Conservation (phyloP, 768 basidiomycete genomes). For the Crepidotus variabilis region DNA sequence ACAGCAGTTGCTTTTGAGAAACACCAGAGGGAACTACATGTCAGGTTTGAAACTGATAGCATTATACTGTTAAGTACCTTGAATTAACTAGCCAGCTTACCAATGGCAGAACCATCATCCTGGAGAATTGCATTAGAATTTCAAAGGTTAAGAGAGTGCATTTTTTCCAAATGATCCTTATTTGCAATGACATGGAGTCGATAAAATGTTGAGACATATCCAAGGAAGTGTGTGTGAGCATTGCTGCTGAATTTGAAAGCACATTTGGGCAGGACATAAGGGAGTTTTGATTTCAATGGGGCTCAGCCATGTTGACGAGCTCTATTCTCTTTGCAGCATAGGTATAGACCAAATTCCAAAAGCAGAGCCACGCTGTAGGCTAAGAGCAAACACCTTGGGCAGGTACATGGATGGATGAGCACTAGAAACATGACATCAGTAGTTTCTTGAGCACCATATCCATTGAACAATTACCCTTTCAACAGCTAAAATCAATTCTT, state of each 20-base stretch:
- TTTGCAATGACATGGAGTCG: conserved; percentile 1
- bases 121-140: background rate
- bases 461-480: conserved; percentile 12
- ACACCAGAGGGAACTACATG: background rate
- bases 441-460: conserved; percentile 18
- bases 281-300: background rate
- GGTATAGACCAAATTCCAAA: background rate
- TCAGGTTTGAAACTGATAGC: background rate
- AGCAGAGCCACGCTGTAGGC: conserved; percentile 1
- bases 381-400: conserved; percentile 2
- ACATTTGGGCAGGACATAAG: background rate
- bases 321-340: conserved; percentile 2
- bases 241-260: conserved; percentile 1
- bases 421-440: conserved; percentile 15
- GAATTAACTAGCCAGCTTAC: background rate
- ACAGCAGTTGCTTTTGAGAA: background rate
- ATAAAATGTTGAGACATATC: conserved; percentile 2
- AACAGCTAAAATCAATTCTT: background rate
- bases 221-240: conserved; percentile 2
- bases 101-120: background rate
- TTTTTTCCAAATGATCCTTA: background rate
- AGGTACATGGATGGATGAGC: conserved; percentile 11
- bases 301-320: background rate
- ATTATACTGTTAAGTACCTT: background rate
- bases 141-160: background rate